These are phyloP conservation scores for Zizania palustris DNA, from an alignment of 202 grass and related monocot genomes.

Conservation along the genomic window DNA sequence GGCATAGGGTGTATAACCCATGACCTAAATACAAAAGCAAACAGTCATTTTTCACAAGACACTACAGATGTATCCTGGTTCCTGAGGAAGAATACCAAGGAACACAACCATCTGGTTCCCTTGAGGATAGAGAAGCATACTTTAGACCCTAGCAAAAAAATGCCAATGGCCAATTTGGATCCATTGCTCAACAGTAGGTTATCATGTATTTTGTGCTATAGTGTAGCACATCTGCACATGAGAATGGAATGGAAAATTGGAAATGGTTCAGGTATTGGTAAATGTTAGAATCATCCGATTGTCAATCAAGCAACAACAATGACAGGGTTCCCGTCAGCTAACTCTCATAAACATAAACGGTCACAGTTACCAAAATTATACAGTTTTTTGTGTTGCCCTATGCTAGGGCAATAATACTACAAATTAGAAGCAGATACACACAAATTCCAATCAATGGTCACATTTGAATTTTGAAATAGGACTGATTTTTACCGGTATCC, in stretches of 20 bases:
- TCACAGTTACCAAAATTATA: neutral
- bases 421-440: neutral
- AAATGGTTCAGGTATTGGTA: neutral
- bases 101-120: no score
- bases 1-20: no score
- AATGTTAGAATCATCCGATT: neutral
- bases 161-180: no score
- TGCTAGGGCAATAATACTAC: neutral
- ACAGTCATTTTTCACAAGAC: no score
- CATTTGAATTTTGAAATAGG: neutral
- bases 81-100: no score
- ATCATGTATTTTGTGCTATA: neutral
- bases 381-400: no score
- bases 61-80: no score
- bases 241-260: neutral
- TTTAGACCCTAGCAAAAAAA: no score
- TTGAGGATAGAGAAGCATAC: no score
- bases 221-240: neutral
- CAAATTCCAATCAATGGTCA: neutral
- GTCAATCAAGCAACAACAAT: neutral
- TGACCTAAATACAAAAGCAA: no score
- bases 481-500: conserved; percentile 72
- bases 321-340: neutral
- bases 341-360: neutral
- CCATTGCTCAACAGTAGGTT: no score